Evolutionary conservation across 805 yeast genomes (phyloP).

Genomic region (Wickerhamiella sergipiensis): DNA sequence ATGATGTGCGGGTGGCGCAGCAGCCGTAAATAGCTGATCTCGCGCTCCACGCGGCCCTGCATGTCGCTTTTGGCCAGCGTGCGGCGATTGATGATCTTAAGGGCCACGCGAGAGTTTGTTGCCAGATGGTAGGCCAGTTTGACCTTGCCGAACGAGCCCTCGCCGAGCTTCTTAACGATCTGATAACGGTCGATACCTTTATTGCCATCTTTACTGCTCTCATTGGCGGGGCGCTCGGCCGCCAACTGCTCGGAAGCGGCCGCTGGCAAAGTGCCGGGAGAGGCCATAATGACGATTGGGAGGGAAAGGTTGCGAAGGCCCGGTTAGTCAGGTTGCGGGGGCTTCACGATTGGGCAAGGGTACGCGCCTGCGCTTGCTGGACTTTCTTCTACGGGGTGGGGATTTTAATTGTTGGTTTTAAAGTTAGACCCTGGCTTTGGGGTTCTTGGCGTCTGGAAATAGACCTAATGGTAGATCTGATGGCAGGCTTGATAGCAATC

Average conservation of each 20-base stretch:
- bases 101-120: conserved; percentile 85
- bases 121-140: conserved; percentile 80
- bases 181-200: conserved; percentile 79
- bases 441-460: no score
- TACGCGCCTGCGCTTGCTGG: no score
- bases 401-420: no score
- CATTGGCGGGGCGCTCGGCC: neutral
- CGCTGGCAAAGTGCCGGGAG: conserved; percentile 2
- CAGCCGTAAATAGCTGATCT: conserved; percentile 74
- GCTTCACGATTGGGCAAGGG: neutral
- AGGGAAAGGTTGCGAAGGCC: neutral
- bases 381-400: no score
- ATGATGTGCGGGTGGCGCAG: conserved; percentile 93
- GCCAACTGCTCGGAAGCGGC: neutral
- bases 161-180: conserved; percentile 83
- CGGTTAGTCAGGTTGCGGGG: neutral
- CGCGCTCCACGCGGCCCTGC: conserved; percentile 95
- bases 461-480: no score
- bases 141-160: conserved; percentile 94
- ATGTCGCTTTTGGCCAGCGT: conserved; percentile 88
- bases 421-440: no score
- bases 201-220: conserved; percentile 4
- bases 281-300: neutral
- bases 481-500: no score
- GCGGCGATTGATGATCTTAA: conserved; percentile 83